Percentiles rank a stretch among this genome's conserved stretches.
These are phyloP conservation scores for Trifolium subterraneum DNA, from an alignment of 306 rosid species.

Conservation along the genomic window DNA sequence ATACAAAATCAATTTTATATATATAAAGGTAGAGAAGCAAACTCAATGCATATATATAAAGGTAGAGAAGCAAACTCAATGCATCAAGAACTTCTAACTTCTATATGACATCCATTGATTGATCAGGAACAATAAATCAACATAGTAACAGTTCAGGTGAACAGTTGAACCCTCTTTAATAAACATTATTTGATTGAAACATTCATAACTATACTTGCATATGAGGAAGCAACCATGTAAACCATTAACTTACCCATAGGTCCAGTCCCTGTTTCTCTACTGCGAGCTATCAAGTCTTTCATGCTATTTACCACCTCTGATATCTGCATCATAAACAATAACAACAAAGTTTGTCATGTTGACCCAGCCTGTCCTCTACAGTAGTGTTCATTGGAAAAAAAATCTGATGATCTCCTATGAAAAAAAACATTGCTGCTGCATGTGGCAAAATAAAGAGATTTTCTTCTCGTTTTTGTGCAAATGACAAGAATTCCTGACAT, in stretches of 20 bases:
- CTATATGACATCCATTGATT: not conserved
- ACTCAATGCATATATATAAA: no score
- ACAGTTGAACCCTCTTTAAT: not conserved
- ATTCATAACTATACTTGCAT: slow-evolving; percentile 15
- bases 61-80: no score
- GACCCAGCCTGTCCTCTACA: not conserved
- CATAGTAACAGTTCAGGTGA: not conserved
- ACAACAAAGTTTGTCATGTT: slow-evolving; percentile 5
- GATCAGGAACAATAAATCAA: slow-evolving; percentile 13
- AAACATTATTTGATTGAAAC: slow-evolving; percentile 8
- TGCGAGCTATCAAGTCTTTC: slow-evolving; percentile 98
- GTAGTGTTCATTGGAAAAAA: not conserved
- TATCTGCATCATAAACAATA: slow-evolving; percentile 64
- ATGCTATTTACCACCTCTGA: slow-evolving; percentile 98
- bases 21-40: no score
- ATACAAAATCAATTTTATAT: not conserved
- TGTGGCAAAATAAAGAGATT: not conserved
- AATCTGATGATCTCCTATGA: not conserved
- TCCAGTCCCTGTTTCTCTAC: slow-evolving; percentile 86
- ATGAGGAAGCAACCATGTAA: slow-evolving; percentile 22
- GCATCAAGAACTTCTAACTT: not conserved
- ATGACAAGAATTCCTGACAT: slow-evolving; percentile 24
- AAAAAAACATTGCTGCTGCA: slow-evolving; percentile 8
- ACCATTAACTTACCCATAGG: slow-evolving; percentile 83
- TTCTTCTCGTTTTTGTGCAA: slow-evolving; percentile 12